phyloP scores from a whole-genome alignment of 352 stramenopile genomes.

The Blastocystis sp. region DNA sequence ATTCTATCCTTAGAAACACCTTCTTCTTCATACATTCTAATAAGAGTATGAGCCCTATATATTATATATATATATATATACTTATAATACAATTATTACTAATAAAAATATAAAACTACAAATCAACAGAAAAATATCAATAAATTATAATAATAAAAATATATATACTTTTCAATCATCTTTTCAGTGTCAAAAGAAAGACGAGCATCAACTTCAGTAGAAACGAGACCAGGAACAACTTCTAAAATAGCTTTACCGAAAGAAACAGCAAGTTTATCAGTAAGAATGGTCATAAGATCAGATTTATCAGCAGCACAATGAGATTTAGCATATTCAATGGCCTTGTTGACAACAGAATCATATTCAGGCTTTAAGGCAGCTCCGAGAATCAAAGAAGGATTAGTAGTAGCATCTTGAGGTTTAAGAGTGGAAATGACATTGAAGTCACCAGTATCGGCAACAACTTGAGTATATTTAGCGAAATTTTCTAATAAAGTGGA shows the following conservation, averaged over 20 bases:
- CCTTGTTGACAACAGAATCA: constrained; percentile 74
- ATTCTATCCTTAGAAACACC: constrained; percentile 79
- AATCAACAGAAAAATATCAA: too few species aligned
- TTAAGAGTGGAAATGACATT: constrained; percentile 44
- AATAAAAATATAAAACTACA: too few species aligned
- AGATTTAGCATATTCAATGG: constrained; percentile 69
- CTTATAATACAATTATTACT: constrained; percentile 14
- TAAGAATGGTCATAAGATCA: constrained; percentile 67
- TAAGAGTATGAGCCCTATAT: constrained; percentile 58
- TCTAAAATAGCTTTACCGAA: constrained; percentile 84
- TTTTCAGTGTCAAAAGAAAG: constrained; percentile 59
- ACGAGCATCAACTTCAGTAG: constrained; percentile 88
- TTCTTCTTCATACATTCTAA: constrained; percentile 81
- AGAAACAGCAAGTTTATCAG: constrained; percentile 92
- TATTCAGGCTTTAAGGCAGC: constrained; percentile 82
- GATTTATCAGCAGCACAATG: constrained; percentile 51
- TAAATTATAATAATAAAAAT: not conserved
- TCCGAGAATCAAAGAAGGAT: constrained; percentile 85
- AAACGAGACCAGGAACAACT: constrained; percentile 85
- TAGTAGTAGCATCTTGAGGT: constrained; percentile 69
- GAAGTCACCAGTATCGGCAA: constrained; percentile 88
- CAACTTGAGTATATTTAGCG: constrained; percentile 82
- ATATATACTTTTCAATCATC: constrained; percentile 18
- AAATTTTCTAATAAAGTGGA: constrained; percentile 68
- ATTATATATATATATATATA: not conserved